These are phyloP conservation scores for Botrytis fragariae DNA, from an alignment of 2,329 filamentous ascomycete species.

Conservation along the genomic window DNA sequence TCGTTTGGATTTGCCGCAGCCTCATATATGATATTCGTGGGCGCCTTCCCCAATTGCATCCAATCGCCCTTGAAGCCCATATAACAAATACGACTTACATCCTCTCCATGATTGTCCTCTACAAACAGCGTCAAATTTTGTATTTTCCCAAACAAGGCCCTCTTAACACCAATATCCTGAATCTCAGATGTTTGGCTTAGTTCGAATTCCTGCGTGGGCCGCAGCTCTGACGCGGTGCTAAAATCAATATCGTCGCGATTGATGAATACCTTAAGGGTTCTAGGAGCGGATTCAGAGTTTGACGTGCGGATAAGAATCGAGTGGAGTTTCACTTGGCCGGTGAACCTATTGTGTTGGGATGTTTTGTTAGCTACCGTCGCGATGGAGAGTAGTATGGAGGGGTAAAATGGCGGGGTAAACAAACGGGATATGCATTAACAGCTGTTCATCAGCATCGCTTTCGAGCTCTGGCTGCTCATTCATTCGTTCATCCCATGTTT, in stretches of 20 bases:
- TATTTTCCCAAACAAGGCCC: slow-evolving; percentile 86
- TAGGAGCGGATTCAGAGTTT: slow-evolving; percentile 66
- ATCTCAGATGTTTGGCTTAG: slow-evolving; percentile 76
- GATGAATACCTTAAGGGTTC: slow-evolving; percentile 80
- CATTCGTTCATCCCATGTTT: slow-evolving; percentile 85
- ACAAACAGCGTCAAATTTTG: slow-evolving; percentile 82
- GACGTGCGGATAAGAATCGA: slow-evolving; percentile 82
- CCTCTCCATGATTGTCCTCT: slow-evolving; percentile 82
- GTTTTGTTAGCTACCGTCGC: background rate
- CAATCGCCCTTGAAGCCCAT: slow-evolving; percentile 93
- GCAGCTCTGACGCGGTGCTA: slow-evolving; percentile 63
- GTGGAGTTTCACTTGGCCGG: slow-evolving; percentile 89
- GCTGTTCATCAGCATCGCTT: slow-evolving; percentile 87
- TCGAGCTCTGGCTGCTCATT: slow-evolving; percentile 69
- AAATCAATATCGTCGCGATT: slow-evolving; percentile 91
- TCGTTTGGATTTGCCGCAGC: slow-evolving; percentile 88
- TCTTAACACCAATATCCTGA: slow-evolving; percentile 82
- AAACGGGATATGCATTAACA: slow-evolving; percentile 89
- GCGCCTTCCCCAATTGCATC: slow-evolving; percentile 80
- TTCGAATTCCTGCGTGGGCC: slow-evolving; percentile 72
- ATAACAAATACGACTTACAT: slow-evolving; percentile 76
- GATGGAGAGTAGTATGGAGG: background rate
- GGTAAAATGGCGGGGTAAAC: slow-evolving; percentile 40
- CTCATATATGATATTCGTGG: slow-evolving; percentile 87
- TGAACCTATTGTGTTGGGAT: slow-evolving; percentile 61